Base-by-base conservation (phyloP, 805 yeast species). In the Kuraishia ogatae region DNA sequence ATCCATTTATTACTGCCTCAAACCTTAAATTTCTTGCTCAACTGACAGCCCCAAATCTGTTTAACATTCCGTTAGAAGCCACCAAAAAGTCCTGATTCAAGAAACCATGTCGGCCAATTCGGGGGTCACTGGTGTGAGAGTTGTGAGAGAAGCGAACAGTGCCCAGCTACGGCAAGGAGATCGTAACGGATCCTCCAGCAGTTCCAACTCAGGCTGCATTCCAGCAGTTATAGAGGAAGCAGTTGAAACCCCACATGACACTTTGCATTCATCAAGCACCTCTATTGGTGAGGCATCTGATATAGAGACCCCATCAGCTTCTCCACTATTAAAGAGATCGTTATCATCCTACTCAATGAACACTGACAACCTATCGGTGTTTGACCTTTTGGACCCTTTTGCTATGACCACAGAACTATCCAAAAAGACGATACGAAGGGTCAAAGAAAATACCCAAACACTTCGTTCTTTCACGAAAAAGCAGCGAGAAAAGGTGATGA, bases 331-430 rank as follows among this genome's bases (percentile, higher is more conserved):
- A 17, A 35, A 35, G n/a, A 35, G 43, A 17, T 8, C 43, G n/a
- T 35, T 35, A 35, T 35, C 43, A 10, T 19, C 26, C 8, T n/a
- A 20, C 21, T 19, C 29, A 19, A 43, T 51, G 53, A 20, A 21
- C 48, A n/a, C 48, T 13, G 73, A 69, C 2, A 66, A 61, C 28
- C 51, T 65, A 1, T 58, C 70, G 1, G 54, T 68, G 5, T 62
- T 69, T 53, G 71, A 69, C 49, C 51, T 69, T 26, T 54, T 69
- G 20, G 71, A 67, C 55, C 71, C 71, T 4, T 57, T 61, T 2
- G 52, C 61, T 11, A 39, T 66, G 26, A 63, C 66, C 2, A 51
- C 64, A 11, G 66, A 65, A 53, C 55, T 63, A 6, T 55, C 62
- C 20, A 62, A 59, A 48, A 52, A 55, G 39, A 56, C 58, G 15